Evolutionary conservation across 1,284 basidiomycete genomes (phyloP).

Genomic region (Tilletia indica): DNA sequence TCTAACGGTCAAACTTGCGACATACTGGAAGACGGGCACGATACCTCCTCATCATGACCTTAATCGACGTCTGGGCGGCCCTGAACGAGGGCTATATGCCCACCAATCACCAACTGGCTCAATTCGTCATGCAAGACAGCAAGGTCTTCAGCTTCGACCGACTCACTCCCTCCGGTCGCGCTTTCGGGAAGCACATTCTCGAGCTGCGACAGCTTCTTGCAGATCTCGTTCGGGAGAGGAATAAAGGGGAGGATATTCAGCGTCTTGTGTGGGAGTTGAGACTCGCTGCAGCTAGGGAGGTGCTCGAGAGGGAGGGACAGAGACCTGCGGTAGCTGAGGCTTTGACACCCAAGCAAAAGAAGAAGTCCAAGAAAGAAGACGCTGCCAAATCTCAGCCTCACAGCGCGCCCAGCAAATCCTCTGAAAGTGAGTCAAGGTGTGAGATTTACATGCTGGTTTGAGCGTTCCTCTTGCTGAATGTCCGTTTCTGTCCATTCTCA

Average conservation of each 20-base stretch:
- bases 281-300: background rate
- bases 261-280: background rate
- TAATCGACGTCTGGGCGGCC: slow-evolving; percentile 16
- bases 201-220: background rate
- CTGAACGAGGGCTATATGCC: slow-evolving; percentile 7
- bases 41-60: background rate
- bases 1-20: too few relatives aligned
- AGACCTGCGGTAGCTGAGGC: background rate
- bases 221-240: background rate
- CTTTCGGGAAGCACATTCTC: background rate
- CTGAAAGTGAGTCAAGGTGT: slow-evolving; percentile 5
- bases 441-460: background rate
- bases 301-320: background rate
- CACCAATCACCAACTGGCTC: slow-evolving; percentile 8
- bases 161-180: background rate
- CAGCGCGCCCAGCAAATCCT: background rate
- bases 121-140: background rate
- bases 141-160: background rate
- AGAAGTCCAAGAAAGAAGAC: slow-evolving; percentile 14
- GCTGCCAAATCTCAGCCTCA: background rate
- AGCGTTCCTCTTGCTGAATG: slow-evolving; percentile 16
- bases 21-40: too few relatives aligned
- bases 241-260: background rate
- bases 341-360: background rate
- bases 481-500: background rate